These are phyloP conservation scores for Suillus cothurnatus DNA, from an alignment of 768 basidiomycete genomes.

Conservation along the genomic window DNA sequence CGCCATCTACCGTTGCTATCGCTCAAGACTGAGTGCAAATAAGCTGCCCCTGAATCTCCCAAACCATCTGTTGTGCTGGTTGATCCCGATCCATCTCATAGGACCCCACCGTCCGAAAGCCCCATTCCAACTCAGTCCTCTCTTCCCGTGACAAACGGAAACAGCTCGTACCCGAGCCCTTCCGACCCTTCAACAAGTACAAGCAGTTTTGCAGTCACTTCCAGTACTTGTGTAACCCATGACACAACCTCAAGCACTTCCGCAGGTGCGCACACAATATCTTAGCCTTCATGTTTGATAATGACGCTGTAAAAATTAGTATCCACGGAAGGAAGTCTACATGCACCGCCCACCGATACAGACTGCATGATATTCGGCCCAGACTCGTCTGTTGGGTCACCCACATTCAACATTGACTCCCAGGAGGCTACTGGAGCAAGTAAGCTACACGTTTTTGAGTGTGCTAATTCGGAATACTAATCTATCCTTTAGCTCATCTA, in stretches of 20 bases:
- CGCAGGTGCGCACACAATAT: not conserved
- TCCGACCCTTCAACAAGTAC: not conserved
- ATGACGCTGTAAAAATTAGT: not conserved
- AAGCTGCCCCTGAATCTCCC: not conserved
- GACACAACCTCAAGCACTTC: not conserved
- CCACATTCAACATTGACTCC: slow-evolving; percentile 5
- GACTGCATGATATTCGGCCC: not conserved
- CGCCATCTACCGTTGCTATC: not conserved
- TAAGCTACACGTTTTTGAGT: no score
- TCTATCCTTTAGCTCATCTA: not conserved
- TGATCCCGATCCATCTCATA: not conserved
- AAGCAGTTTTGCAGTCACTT: not conserved
- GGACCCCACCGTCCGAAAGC: not conserved
- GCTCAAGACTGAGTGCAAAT: not conserved
- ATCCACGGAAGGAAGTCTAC: not conserved
- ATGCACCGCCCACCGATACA: not conserved
- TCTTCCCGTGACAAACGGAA: not conserved
- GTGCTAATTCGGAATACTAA: not conserved
- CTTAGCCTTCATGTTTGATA: not conserved
- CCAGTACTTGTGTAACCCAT: not conserved
- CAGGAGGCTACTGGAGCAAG: not conserved
- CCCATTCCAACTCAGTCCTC: not conserved
- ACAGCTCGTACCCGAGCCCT: not conserved
- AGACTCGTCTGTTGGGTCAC: not conserved
- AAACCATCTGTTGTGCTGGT: not conserved